A percentile compares a stretch with the other conserved stretches of the same genome.
phyloP scores from a whole-genome alignment of 2,329 filamentous ascomycete genomes.

The Diaporthe citriasiana region DNA sequence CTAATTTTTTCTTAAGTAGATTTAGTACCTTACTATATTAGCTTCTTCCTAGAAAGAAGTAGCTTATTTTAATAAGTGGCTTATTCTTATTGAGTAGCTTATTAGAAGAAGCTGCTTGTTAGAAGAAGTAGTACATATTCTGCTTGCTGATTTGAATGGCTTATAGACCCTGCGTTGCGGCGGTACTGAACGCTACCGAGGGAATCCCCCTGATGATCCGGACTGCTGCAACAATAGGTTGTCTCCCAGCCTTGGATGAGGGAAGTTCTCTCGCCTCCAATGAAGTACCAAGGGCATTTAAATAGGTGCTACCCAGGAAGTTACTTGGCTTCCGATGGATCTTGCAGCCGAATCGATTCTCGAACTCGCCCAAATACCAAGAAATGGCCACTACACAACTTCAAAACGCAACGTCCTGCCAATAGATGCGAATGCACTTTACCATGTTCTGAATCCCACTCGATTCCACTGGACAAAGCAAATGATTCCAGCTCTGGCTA shows the following conservation, averaged over 20 bases:
- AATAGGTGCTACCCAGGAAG: neutral
- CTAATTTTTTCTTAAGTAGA: too few relatives aligned
- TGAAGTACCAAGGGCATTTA: too few relatives aligned
- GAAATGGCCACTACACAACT: neutral
- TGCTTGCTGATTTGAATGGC: too few relatives aligned
- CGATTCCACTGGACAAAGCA: neutral
- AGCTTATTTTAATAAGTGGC: too few relatives aligned
- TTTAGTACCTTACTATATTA: too few relatives aligned
- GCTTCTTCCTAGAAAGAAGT: too few relatives aligned
- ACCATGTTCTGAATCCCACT: neutral
- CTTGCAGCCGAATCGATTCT: neutral
- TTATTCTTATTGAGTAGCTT: too few relatives aligned
- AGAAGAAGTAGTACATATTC: too few relatives aligned
- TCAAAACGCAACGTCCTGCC: neutral
- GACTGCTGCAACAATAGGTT: neutral
- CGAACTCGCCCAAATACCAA: neutral
- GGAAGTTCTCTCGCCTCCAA: neutral
- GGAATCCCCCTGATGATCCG: neutral
- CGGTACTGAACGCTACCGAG: neutral
- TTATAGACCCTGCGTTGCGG: too few relatives aligned
- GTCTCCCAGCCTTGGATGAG: neutral
- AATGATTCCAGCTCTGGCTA: neutral
- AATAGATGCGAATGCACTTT: neutral
- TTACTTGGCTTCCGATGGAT: neutral
- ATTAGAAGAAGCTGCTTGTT: too few relatives aligned